phyloP scores from a whole-genome alignment of 169 alveolate species.

The Perkinsus marinus region DNA sequence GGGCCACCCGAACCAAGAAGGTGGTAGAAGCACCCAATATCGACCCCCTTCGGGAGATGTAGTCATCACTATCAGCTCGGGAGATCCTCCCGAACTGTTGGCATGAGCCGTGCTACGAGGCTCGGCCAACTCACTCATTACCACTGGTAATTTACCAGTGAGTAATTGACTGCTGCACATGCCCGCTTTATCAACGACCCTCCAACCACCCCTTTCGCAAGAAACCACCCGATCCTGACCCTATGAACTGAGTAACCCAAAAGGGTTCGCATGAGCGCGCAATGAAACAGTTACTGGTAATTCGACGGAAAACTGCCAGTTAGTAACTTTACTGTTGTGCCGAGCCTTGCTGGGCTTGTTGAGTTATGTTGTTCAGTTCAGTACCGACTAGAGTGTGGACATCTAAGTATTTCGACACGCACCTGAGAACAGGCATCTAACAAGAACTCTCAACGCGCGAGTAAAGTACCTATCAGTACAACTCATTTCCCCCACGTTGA shows the following conservation, averaged over 20 bases:
- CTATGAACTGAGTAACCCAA: neutral
- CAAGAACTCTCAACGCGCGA: neutral
- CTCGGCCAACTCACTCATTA: too few species aligned
- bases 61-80: neutral
- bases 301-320: neutral
- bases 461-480: neutral
- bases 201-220: too few species aligned
- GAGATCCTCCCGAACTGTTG: neutral
- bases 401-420: conserved; percentile 5
- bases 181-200: too few species aligned
- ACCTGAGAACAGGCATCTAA: neutral
- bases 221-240: too few species aligned
- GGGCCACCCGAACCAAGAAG: neutral
- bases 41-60: neutral
- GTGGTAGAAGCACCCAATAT: neutral
- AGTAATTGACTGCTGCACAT: too few species aligned
- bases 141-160: too few species aligned
- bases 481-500: conserved; percentile 23
- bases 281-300: neutral
- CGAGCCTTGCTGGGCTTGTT: neutral
- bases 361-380: neutral
- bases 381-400: neutral
- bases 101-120: neutral
- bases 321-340: neutral
- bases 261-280: neutral